Percentiles rank a stretch among this genome's conserved stretches.
Evolutionary conservation across 2,329 filamentous ascomycete genomes (phyloP).

Genomic region (Ascochyta clinopodiicola): DNA sequence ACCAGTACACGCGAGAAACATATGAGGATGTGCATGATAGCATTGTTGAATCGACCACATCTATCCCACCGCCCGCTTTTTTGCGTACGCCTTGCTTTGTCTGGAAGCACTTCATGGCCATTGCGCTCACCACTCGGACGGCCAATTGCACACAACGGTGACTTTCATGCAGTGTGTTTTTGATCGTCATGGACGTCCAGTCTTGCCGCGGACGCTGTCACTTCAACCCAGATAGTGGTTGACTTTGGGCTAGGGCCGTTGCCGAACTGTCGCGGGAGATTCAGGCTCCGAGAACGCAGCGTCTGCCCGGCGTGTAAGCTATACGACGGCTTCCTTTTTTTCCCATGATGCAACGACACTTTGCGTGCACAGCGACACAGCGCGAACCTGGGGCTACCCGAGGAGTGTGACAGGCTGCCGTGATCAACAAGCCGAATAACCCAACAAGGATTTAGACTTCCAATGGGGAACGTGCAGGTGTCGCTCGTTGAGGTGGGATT

Average conservation of each 20-base stretch:
- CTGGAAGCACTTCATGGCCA: neutral
- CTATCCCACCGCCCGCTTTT: neutral
- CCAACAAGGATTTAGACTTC: slow-evolving; percentile 7
- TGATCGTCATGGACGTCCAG: neutral
- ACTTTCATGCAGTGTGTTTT: slow-evolving; percentile 1
- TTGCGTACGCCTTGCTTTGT: neutral
- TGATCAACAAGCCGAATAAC: slow-evolving; percentile 20
- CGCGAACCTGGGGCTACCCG: slow-evolving; percentile 18
- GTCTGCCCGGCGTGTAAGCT: neutral
- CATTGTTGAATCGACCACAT: neutral
- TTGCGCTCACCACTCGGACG: neutral
- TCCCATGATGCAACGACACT: slow-evolving; percentile 3
- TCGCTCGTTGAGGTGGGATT: slow-evolving; percentile 16
- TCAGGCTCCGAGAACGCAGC: neutral
- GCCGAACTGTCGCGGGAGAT: slow-evolving; percentile 1
- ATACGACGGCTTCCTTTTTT: neutral
- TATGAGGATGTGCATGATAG: neutral
- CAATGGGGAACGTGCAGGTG: slow-evolving; percentile 26
- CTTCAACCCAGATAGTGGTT: neutral
- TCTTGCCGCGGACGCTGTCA: slow-evolving; percentile 2
- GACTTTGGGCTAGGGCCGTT: neutral
- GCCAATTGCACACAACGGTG: slow-evolving; percentile 2
- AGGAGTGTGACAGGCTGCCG: slow-evolving; percentile 10
- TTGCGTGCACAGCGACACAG: neutral
- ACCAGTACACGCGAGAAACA: neutral